Evolutionary conservation across 2,329 filamentous ascomycete genomes (phyloP), one percentile per base, ranked within the genome.

Genomic region (Ophiostoma sp.): DNA sequence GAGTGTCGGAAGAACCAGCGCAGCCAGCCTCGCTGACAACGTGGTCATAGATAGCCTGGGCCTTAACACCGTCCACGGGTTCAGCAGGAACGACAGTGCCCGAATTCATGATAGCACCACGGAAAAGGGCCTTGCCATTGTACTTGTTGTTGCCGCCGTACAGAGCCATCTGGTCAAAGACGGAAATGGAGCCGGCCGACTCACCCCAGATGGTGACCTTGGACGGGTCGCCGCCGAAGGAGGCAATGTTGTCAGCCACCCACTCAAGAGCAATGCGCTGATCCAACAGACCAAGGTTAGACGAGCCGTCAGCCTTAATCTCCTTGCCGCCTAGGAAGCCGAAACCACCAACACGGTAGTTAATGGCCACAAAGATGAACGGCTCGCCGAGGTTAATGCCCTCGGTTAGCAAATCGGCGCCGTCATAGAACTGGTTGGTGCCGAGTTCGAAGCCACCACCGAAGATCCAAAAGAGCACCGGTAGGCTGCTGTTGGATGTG

Each of bases 161-260:
- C 13, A 94, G 81, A 1, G 87, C 80, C 86, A 93, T 92, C 74
- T 94, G 92, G 75, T 93, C 86, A 67, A 90, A 85, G 1, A 92
- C 90, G 0, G 90, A 93, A 72, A 94, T 92, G 17, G 87, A 81
- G 0, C 89, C 89, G 0, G 90, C 89, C 1, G 85, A 88, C 76
- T 94, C 88, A 33, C 92, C 91, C 89, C 89, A 93, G 72, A 94
- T 89, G 0, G 90, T 94, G 7, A 94, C 90, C 77, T 90, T 90
- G 27, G 83, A 81, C 0, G 91, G 89, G 76, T 94, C 91, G 13
- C 92, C 92, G 10, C 92, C 92, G 76, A 95, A 96, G 0, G 86
- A 83, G 0, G 81, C 87, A 71, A 94, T 92, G 74, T 94, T 92
- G 74, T 92, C 90, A 10, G 89, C 87, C 0, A 91, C 85, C 91